These are phyloP conservation scores for Cadophora sp. DNA, from an alignment of 2,329 filamentous ascomycete species.

Conservation along the genomic window DNA sequence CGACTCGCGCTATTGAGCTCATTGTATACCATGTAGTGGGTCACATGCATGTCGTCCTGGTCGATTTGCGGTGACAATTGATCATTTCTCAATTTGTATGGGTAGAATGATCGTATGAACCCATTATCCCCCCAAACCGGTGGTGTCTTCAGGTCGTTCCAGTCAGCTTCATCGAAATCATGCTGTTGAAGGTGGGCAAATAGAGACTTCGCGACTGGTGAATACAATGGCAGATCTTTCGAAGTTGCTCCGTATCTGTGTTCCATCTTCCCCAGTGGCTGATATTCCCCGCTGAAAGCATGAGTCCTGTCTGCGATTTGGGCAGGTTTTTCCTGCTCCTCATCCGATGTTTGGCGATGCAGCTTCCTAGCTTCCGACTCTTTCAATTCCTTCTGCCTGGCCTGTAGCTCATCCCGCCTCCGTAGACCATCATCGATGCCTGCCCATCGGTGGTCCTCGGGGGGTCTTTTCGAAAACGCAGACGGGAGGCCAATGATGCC, in stretches of 20 bases:
- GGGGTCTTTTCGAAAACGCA: slow-evolving; percentile 38
- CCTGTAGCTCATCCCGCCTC: slow-evolving; percentile 39
- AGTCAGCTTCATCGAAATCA: slow-evolving; percentile 53
- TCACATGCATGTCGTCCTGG: slow-evolving; percentile 24
- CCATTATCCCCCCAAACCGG: background rate
- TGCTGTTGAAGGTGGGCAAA: slow-evolving; percentile 33
- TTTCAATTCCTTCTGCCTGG: slow-evolving; percentile 34
- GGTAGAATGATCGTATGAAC: background rate
- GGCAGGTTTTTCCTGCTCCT: slow-evolving; percentile 6
- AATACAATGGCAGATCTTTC: slow-evolving; percentile 41
- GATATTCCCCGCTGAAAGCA: background rate
- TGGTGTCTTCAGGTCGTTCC: slow-evolving; percentile 57
- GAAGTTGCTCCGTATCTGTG: background rate
- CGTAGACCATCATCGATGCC: slow-evolving; percentile 41
- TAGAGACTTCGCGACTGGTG: slow-evolving; percentile 36
- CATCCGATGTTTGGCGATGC: background rate
- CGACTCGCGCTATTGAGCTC: slow-evolving; percentile 31
- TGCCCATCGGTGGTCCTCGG: slow-evolving; percentile 36
- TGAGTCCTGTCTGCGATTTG: slow-evolving; percentile 31
- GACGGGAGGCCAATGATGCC: slow-evolving; percentile 45
- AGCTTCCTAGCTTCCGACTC: slow-evolving; percentile 31
- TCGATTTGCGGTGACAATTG: slow-evolving; percentile 15
- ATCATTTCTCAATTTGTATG: background rate
- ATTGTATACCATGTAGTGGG: slow-evolving; percentile 33
- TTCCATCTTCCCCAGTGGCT: background rate